Evolutionary conservation across 2,329 filamentous ascomycete genomes (phyloP).

Genomic region (Pleomassaria siparia): DNA sequence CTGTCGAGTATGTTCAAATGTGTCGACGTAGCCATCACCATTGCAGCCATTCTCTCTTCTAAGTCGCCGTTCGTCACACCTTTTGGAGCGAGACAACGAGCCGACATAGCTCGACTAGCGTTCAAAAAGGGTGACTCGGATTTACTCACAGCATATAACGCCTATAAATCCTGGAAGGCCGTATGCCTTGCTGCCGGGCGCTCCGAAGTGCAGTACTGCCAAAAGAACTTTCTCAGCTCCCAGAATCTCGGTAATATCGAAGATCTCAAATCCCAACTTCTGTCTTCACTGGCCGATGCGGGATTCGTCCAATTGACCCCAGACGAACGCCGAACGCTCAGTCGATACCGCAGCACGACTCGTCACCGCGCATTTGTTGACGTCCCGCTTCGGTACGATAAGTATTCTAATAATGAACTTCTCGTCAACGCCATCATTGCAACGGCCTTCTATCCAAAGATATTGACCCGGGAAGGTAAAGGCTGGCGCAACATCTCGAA

Average conservation of each 20-base stretch:
- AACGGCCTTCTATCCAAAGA: conserved; percentile 94
- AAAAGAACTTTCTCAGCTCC: conserved; percentile 89
- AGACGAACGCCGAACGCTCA: conserved; percentile 70
- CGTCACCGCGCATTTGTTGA: conserved; percentile 76
- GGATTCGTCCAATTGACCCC: conserved; percentile 76
- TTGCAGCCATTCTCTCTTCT: conserved; percentile 89
- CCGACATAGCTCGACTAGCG: conserved; percentile 73
- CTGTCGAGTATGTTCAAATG: conserved; percentile 86
- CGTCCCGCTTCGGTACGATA: conserved; percentile 73
- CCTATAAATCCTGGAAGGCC: conserved; percentile 85
- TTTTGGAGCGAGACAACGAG: conserved; percentile 79
- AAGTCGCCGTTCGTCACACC: conserved; percentile 92
- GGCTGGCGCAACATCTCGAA: conserved; percentile 90
- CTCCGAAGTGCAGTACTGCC: conserved; percentile 87
- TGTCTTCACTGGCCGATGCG: conserved; percentile 82
- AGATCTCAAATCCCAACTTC: conserved; percentile 88
- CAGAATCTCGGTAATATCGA: conserved; percentile 91
- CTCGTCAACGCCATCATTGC: conserved; percentile 81
- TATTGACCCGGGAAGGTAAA: conserved; percentile 80
- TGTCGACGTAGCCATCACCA: conserved; percentile 86
- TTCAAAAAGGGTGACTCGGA: conserved; percentile 90
- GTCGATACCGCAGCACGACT: conserved; percentile 66
- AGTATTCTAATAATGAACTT: conserved; percentile 77
- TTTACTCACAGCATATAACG: conserved; percentile 89
- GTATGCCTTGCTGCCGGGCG: conserved; percentile 70